phyloP scores from a whole-genome alignment of 495 filamentous ascomycete genomes.

The Chaetomium fimeti region DNA sequence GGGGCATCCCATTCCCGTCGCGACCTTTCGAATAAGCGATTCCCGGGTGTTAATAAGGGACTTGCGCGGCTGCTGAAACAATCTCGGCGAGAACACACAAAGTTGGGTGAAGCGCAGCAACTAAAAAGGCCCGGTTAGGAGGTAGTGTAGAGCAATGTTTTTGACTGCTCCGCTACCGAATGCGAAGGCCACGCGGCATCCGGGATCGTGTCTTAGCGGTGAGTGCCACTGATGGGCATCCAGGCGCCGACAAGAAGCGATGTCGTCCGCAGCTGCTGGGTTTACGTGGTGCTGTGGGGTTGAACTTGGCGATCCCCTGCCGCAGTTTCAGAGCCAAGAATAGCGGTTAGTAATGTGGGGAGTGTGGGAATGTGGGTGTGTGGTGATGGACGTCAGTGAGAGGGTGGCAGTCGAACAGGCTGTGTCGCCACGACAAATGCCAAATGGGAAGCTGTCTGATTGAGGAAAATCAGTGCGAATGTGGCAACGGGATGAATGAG shows the following conservation, averaged over 20 bases:
- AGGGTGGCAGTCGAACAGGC: too few species aligned
- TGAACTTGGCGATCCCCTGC: not conserved
- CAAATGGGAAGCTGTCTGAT: too few species aligned
- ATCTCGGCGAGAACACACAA: not conserved
- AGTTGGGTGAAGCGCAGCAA: not conserved
- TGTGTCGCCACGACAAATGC: too few species aligned
- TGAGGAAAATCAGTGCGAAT: not conserved
- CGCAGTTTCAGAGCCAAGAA: not conserved
- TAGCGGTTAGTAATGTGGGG: not conserved
- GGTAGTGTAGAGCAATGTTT: not conserved
- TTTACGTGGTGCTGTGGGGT: slow-evolving; percentile 25
- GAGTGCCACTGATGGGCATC: too few species aligned
- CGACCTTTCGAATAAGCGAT: too few species aligned
- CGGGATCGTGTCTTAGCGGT: too few species aligned
- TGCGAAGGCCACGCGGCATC: not conserved
- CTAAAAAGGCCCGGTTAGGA: not conserved
- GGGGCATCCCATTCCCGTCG: not conserved
- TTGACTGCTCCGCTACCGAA: not conserved
- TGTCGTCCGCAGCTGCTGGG: slow-evolving; percentile 13
- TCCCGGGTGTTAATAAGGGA: not conserved
- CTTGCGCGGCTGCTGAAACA: not conserved
- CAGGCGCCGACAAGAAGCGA: not conserved
- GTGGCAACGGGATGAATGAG: not conserved
- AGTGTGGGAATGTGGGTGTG: not conserved
- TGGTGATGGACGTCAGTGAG: not conserved